Percentiles rank a stretch among this genome's conserved stretches.
Conservation (phyloP, 108 stramenopile genomes). For the Bacterosira constricta region DNA sequence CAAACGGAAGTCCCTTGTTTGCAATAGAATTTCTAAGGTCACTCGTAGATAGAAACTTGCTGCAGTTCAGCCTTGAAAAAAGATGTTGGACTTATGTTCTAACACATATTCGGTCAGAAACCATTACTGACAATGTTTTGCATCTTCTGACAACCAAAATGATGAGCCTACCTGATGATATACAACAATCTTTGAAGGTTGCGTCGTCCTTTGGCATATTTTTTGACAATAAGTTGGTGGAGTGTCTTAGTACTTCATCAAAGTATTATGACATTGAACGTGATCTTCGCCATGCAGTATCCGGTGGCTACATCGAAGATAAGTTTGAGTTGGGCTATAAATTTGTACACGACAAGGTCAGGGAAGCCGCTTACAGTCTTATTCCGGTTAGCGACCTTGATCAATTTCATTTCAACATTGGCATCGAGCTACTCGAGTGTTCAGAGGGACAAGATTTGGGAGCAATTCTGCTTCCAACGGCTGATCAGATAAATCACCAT, state of each 20-base stretch:
- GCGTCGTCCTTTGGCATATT: constrained; percentile 1
- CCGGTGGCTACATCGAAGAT: constrained; percentile 17
- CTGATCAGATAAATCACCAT: constrained; percentile 24
- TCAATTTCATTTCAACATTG: constrained; percentile 5
- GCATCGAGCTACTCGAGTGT: background rate
- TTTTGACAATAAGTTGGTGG: constrained; percentile 8
- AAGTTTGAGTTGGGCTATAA: constrained; percentile 2
- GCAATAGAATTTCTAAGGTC: constrained; percentile 29
- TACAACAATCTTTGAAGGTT: constrained; percentile 1
- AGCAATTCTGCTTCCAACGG: background rate
- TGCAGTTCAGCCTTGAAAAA: constrained; percentile 29
- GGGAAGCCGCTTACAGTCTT: constrained; percentile 59
- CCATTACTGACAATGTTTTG: constrained; percentile 48
- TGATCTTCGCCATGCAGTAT: constrained; percentile 2
- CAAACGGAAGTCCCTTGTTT: constrained; percentile 43
- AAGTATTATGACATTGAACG: background rate
- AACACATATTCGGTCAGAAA: constrained; percentile 14
- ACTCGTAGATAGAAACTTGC: constrained; percentile 13
- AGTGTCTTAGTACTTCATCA: background rate
- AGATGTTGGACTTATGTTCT: constrained; percentile 39
- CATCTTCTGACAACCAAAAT: constrained; percentile 41
- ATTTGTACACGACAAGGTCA: constrained; percentile 55
- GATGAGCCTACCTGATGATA: background rate
- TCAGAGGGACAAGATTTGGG: background rate
- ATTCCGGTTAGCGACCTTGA: constrained; percentile 10